A percentile compares a stretch with the other conserved stretches of the same genome.
These are phyloP conservation scores for Teunomyces tritomae DNA, from an alignment of 805 yeast genomes.

Conservation along the genomic window DNA sequence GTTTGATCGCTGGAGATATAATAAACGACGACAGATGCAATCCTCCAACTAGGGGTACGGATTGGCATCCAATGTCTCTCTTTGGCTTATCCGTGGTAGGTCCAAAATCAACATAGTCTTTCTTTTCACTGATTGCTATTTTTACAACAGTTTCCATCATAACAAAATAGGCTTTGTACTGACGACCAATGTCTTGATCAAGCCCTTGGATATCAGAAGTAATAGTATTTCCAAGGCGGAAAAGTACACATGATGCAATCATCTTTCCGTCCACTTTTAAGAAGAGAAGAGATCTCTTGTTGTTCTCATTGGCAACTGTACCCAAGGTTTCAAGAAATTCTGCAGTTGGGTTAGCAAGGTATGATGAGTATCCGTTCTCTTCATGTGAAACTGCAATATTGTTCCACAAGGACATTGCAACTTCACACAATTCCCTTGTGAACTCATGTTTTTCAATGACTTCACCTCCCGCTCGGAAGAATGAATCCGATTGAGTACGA, in stretches of 20 bases:
- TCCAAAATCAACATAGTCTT: slow-evolving; percentile 42
- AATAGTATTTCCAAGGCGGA: slow-evolving; percentile 42
- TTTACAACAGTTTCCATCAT: slow-evolving; percentile 46
- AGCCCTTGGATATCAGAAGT: slow-evolving; percentile 45
- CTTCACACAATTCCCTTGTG: slow-evolving; percentile 25
- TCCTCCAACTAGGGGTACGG: slow-evolving; percentile 34
- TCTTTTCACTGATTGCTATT: slow-evolving; percentile 37
- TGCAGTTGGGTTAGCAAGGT: slow-evolving; percentile 30
- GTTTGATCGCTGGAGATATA: background rate
- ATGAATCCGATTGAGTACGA: slow-evolving; percentile 34
- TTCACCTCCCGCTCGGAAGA: slow-evolving; percentile 32
- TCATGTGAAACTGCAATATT: slow-evolving; percentile 38
- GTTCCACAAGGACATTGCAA: slow-evolving; percentile 32
- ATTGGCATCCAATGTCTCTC: slow-evolving; percentile 36
- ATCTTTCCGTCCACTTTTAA: slow-evolving; percentile 33
- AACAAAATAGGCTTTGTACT: slow-evolving; percentile 43
- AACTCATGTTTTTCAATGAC: slow-evolving; percentile 32
- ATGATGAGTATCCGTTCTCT: slow-evolving; percentile 36
- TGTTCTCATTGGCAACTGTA: slow-evolving; percentile 16
- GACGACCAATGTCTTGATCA: slow-evolving; percentile 36
- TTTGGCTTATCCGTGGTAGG: slow-evolving; percentile 46
- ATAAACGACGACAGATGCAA: slow-evolving; percentile 1
- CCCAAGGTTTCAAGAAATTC: slow-evolving; percentile 31
- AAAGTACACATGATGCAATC: slow-evolving; percentile 41
- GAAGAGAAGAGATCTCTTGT: slow-evolving; percentile 33